Base-by-base conservation (phyloP, 495 filamentous ascomycete species). In the Hypoxylon crocopeplum region DNA sequence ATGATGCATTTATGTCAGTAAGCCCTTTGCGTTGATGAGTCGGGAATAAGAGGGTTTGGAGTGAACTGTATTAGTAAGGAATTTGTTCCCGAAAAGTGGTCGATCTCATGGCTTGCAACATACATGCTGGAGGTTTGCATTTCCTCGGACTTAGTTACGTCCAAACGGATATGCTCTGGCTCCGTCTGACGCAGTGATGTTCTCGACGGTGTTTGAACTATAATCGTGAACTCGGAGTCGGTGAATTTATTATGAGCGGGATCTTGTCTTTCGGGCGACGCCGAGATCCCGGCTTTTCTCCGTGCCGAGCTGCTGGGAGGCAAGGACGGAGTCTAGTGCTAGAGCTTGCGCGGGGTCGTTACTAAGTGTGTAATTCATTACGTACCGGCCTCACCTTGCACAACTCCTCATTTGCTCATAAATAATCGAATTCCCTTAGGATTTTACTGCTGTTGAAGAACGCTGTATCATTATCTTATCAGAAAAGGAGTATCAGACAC, bases 211-310 rank as follows among this genome's bases (percentile, higher is more conserved):
- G 7, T 64, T 41, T 64, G 60, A 53, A 54, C 16, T 15, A 16
- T n/a, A 16, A 27, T 53, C 59, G 48, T 53, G 21, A 36, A 56
- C 48, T 27, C 45, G 48, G 49, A 33, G 16, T 55, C 61, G 61
- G 61, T 21, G 55, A 1, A 64, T 64, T 56, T 59, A 55, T 33
- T 59, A 64, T 41, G 7, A 55, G 55, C 61, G 61, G 61, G 20
- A 59, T 50, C 29, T 5, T 27, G 19, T 39, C 24, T 7, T 21
- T 16, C 33, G 15, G 17, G 22, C 49, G 50, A 67, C 46, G 0
- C 67, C 67, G 67, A 70, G 64, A 50, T 70, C 48, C 67, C 67
- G 67, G 67, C 21, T 59, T 70, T 54, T 70, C 64, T 57, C 67
- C 67, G 67, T 52, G 49, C 55, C 32, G 61, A 59, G 29, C 44